Base-by-base conservation (phyloP, 106 monocot genomes). In the Posidonia australis region DNA sequence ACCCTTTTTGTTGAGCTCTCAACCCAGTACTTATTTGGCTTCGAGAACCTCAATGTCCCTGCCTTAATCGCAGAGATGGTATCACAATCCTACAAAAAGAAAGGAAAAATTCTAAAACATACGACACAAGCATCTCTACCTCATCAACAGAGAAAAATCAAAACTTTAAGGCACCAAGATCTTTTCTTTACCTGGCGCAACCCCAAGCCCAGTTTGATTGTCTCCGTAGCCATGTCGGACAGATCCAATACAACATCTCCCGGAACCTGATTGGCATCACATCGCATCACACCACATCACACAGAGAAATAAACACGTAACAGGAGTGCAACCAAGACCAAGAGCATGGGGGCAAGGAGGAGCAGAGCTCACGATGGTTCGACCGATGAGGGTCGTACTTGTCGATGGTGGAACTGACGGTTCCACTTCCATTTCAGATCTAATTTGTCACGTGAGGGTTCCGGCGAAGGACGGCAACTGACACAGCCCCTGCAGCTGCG, bases 1-100 rank as follows among this genome's bases (percentile, higher is more conserved):
- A 86, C 93, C 67, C 96, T 86, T 61, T 96, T 96, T 27, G 87
- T 82, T 7, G 96, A 96, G 75, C 74, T 83, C 69, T 96, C 96
- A 28, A 96, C 68, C 96, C 90, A 90, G 26, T 90, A 96, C 59
- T 90, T 96, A 28, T 84, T 96, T 17, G 90, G 96, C 67, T 85
- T 90, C 29, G 61, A 78, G 60, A 84, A 67, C 62, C 80, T 81
- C 72, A 96, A 62, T 62, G 65, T 84, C 67, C 96, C 96, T 43
- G 80, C 76, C 55, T 80, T 79, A 62, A 69, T 82, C 18, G 65
- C 82, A 10, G 84, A 76, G 13, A 96, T 64, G 22, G 71, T 59
- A 60, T 96, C 96, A 32, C 72, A 71, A 26, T 96, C 87, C 94
- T 96, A 55, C 21, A 32, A 41, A 48, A 17, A 12, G n/a, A n/a